phyloP scores from a whole-genome alignment of 169 alveolate genomes.

The Perkinsus olseni region DNA sequence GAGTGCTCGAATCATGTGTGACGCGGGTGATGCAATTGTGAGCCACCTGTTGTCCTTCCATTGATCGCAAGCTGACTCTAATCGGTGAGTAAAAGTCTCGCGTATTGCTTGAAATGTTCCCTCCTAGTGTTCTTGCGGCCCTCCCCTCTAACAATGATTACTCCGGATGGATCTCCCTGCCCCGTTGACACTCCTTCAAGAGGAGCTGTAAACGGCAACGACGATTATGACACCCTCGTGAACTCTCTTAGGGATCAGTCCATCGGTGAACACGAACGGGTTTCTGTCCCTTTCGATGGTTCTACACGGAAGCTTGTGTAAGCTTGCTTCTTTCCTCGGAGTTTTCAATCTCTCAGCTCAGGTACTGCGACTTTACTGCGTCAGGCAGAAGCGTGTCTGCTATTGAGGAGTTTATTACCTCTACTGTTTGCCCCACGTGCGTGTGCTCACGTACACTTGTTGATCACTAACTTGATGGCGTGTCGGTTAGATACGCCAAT shows the following conservation, averaged over 20 bases:
- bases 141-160: too few species aligned
- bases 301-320: not conserved
- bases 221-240: not conserved
- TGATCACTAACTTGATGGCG: not conserved
- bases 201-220: not conserved
- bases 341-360: not conserved
- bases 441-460: not conserved
- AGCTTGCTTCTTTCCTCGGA: not conserved
- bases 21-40: too few species aligned
- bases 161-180: too few species aligned
- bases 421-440: constrained; percentile 1
- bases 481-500: constrained; percentile 37
- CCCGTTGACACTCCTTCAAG: too few species aligned
- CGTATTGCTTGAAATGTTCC: too few species aligned
- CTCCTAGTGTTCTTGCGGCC: too few species aligned
- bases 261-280: not conserved
- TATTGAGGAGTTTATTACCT: constrained; percentile 13
- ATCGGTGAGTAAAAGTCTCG: too few species aligned
- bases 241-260: not conserved
- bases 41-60: too few species aligned
- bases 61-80: too few species aligned
- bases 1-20: too few species aligned
- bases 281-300: not conserved
- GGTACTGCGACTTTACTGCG: constrained; percentile 13
- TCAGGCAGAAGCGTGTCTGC: constrained; percentile 34